Evolutionary conservation across 2,329 filamentous ascomycete species (phyloP).

Genomic region (Trichophyton verrucosum): DNA sequence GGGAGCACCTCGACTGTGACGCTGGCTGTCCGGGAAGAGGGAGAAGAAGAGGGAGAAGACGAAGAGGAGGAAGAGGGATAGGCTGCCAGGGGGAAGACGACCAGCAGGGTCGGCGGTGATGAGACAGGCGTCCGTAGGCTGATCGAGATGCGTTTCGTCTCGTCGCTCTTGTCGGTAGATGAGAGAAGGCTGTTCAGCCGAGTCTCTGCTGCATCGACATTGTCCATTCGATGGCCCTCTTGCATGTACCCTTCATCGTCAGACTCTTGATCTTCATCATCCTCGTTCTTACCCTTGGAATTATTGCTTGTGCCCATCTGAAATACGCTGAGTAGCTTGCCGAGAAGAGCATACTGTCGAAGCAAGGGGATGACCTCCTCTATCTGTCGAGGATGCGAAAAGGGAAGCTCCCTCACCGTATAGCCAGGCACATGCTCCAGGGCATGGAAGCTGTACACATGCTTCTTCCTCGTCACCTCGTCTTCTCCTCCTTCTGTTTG

Average conservation of each 20-base stretch:
- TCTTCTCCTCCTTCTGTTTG: constrained; percentile 16
- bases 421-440: constrained; percentile 31
- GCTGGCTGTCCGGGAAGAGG: background rate
- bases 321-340: constrained; percentile 28
- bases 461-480: constrained; percentile 21
- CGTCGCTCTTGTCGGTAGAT: too few relatives aligned
- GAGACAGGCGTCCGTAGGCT: constrained; percentile 10
- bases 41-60: background rate
- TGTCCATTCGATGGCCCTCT: constrained; percentile 21
- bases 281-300: constrained; percentile 2
- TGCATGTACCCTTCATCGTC: background rate
- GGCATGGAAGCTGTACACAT: constrained; percentile 33
- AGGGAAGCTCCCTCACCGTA: constrained; percentile 31
- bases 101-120: constrained; percentile 9
- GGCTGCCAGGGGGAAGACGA: constrained; percentile 6
- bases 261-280: background rate
- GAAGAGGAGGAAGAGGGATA: background rate
- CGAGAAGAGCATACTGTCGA: constrained; percentile 34
- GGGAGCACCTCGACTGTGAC: background rate
- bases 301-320: constrained; percentile 9
- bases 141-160: background rate
- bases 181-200: constrained; percentile 47
- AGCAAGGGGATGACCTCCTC: constrained; percentile 33
- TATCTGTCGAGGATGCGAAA: constrained; percentile 35
- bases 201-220: constrained; percentile 30